Evolutionary conservation across 2,329 filamentous ascomycete genomes (phyloP).

Genomic region (Calycina marina): DNA sequence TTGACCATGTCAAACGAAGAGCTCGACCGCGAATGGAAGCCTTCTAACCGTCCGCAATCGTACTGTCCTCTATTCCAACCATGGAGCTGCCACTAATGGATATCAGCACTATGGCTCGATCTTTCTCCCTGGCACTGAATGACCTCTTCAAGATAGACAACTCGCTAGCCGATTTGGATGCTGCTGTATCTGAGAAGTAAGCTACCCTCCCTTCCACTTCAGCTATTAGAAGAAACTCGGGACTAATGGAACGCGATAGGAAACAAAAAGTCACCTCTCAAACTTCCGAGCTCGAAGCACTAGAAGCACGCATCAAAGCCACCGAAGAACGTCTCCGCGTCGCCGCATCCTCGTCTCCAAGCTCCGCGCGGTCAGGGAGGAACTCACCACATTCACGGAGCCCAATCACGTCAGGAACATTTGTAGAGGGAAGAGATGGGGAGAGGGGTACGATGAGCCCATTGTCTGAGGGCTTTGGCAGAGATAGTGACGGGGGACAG

Average conservation of each 20-base stretch:
- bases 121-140: constrained; percentile 75
- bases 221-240: neutral
- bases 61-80: constrained; percentile 25
- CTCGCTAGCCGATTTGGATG: constrained; percentile 57
- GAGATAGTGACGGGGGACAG: neutral
- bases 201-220: too few species aligned
- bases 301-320: constrained; percentile 71
- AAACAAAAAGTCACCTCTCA: constrained; percentile 66
- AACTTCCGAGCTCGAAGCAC: constrained; percentile 66
- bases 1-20: constrained; percentile 44
- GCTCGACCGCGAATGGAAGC: constrained; percentile 67
- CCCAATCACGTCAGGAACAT: constrained; percentile 10
- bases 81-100: constrained; percentile 7
- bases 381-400: constrained; percentile 12
- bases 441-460: constrained; percentile 10
- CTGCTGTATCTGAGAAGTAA: constrained; percentile 69
- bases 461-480: constrained; percentile 6
- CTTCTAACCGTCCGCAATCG: constrained; percentile 68
- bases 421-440: constrained; percentile 1
- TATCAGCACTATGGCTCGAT: constrained; percentile 67
- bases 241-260: constrained; percentile 33
- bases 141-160: constrained; percentile 81
- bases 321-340: constrained; percentile 63
- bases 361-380: constrained; percentile 6
- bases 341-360: constrained; percentile 1